phyloP scores from a whole-genome alignment of 371 early-diverging fungal species.

The Syncephalis plumigaleata region DNA sequence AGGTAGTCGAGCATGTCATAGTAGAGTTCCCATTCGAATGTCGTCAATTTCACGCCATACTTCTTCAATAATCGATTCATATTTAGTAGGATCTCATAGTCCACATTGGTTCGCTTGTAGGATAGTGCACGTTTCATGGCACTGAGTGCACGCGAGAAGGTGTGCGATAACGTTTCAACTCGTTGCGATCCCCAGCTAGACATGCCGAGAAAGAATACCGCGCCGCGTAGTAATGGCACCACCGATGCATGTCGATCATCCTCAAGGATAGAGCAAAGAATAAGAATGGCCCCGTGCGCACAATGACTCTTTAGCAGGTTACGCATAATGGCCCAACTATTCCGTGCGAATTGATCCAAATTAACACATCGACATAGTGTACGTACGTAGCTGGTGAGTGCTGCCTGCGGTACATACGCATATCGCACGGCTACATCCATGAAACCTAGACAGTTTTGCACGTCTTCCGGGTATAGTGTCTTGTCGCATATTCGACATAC shows the following conservation, averaged over 20 bases:
- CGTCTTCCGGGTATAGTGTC: conserved; percentile 22
- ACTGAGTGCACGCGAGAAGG: conserved; percentile 13
- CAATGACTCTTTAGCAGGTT: conserved; percentile 48
- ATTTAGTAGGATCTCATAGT: conserved; percentile 16
- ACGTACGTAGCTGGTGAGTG: conserved; percentile 29
- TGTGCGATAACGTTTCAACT: conserved; percentile 14
- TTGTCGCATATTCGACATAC: conserved; percentile 25
- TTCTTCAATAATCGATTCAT: conserved; percentile 11
- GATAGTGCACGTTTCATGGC: conserved; percentile 15
- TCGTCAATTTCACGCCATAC: conserved; percentile 7
- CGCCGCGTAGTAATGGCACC: conserved; percentile 22
- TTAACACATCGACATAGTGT: conserved; percentile 30
- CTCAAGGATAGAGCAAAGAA: conserved; percentile 27
- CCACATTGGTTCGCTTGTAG: conserved; percentile 9
- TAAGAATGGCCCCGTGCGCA: conserved; percentile 35
- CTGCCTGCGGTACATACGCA: conserved; percentile 39
- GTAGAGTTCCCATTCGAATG: conserved; percentile 20
- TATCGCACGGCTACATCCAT: conserved; percentile 52
- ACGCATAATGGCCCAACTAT: conserved; percentile 35
- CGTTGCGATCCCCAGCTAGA: conserved; percentile 29
- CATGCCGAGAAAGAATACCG: conserved; percentile 27
- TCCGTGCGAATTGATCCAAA: conserved; percentile 13
- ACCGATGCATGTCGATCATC: conserved; percentile 12
- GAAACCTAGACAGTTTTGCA: conserved; percentile 31
- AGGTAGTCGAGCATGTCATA: conserved; percentile 18